Percentiles rank a stretch among this genome's conserved stretches.
Conservation (phyloP, 2,329 filamentous ascomycete genomes). For the Alternaria ethzedia region DNA sequence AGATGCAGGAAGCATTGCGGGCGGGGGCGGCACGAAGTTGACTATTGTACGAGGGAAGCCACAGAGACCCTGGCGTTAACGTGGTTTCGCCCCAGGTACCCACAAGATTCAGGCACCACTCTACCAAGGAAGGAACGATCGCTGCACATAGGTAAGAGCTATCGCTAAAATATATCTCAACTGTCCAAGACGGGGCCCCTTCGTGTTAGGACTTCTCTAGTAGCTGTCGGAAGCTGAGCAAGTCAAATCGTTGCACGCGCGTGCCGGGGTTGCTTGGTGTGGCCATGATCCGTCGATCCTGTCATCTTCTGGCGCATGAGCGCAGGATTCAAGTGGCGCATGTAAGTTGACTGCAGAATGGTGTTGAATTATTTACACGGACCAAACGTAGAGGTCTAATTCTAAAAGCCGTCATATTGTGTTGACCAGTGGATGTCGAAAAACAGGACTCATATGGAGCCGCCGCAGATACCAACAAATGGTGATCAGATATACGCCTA, state of each 20-base stretch:
- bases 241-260: neutral
- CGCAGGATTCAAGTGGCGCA: neutral
- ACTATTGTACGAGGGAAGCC: neutral
- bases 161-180: neutral
- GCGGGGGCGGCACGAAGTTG: neutral
- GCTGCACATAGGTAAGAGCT: neutral
- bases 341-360: neutral
- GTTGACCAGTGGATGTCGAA: neutral
- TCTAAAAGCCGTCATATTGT: neutral
- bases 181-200: neutral
- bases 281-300: neutral
- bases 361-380: neutral
- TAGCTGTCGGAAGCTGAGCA: neutral
- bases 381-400: neutral
- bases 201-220: neutral
- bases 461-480: neutral
- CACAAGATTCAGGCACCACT: neutral
- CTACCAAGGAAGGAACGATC: neutral
- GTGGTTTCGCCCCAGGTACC: neutral
- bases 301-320: neutral
- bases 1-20: neutral
- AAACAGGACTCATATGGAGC: neutral
- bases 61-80: neutral
- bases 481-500: neutral
- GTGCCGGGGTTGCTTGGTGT: neutral